Conservation (phyloP, 208 protist species). For the Porcisia deanei region DNA sequence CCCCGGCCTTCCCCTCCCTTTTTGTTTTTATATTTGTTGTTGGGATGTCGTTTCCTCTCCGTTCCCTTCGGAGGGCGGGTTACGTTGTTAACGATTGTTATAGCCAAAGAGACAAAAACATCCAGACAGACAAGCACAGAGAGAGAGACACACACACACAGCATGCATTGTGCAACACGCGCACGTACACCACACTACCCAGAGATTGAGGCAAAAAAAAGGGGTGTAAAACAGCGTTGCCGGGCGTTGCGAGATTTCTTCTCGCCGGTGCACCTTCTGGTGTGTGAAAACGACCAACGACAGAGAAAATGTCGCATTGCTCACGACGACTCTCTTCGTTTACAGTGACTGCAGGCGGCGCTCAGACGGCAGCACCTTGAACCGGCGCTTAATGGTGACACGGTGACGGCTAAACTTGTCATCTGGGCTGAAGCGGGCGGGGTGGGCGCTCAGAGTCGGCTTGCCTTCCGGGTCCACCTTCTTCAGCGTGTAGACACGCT, state of each 20-base stretch:
- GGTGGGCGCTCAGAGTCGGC: slow-evolving; percentile 91
- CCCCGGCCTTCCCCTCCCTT: background rate
- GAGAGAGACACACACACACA: background rate
- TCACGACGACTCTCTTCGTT: background rate
- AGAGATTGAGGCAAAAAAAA: background rate
- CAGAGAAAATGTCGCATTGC: background rate
- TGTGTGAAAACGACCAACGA: background rate
- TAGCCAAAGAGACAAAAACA: background rate
- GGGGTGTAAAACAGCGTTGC: no score
- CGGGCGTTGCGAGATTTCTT: no score
- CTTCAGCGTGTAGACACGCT: slow-evolving; percentile 93
- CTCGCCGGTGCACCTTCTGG: background rate
- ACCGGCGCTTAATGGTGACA: slow-evolving; percentile 91
- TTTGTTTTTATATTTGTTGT: background rate
- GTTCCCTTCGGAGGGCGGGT: background rate
- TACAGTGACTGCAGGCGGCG: slow-evolving; percentile 78
- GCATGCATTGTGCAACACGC: background rate
- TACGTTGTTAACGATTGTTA: background rate
- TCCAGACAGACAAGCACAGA: background rate
- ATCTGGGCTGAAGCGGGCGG: slow-evolving; percentile 93
- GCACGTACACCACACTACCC: background rate
- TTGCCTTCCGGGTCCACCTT: slow-evolving; percentile 90
- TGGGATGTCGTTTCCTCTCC: background rate
- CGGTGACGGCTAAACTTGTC: slow-evolving; percentile 93
- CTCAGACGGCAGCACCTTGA: slow-evolving; percentile 83